Evolutionary conservation across 1,284 basidiomycete species (phyloP), one percentile per base, ranked within the genome.

Genomic region (Schizophyllum commune): DNA sequence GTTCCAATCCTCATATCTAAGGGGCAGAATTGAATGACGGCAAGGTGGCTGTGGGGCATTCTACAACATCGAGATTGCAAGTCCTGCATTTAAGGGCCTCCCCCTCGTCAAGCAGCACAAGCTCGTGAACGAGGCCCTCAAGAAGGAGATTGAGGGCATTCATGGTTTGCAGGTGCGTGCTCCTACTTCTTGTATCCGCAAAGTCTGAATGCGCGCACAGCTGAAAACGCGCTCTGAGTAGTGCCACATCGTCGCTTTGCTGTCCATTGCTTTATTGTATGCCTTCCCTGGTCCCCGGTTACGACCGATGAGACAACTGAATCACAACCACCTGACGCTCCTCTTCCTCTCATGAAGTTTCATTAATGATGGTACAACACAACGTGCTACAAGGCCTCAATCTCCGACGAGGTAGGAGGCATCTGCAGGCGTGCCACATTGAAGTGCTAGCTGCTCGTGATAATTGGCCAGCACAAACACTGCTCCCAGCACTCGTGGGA

Each of bases 11-110:
- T 56, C 17, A 57, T 39, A 33, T 17, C 11, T 63, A 20, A 2
- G 15, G 33, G 47, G 19, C 13, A 34, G 27, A 57, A 20, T 58
- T 57, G 20, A 52, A 52, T 19, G 5, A 22, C 13, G 32, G 57
- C 57, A 56, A 96, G 95, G 96, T 60, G 96, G 96, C 32, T 99
- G 96, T 71, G 97, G 96, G 11, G 84, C 89, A 2, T 99, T 99
- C 76, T 99, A 97, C 71, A 92, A 94, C 52, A 97, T 99, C 66
- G 82, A 86, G 51, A 91, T 99, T 64, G 85, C 90, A 3, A 94
- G 92, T 62, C 76, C 86, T 19, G 82, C 82, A 1, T 99, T 99
- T 82, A 88, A 90, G 65, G 96, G 91, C 15, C 74, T 98, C 39
- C 75, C 91, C 0, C 91, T 87, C 39, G 85, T 99, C 65, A 97